Conservation (phyloP, 306 rosid genomes). For the Glycine soja region DNA sequence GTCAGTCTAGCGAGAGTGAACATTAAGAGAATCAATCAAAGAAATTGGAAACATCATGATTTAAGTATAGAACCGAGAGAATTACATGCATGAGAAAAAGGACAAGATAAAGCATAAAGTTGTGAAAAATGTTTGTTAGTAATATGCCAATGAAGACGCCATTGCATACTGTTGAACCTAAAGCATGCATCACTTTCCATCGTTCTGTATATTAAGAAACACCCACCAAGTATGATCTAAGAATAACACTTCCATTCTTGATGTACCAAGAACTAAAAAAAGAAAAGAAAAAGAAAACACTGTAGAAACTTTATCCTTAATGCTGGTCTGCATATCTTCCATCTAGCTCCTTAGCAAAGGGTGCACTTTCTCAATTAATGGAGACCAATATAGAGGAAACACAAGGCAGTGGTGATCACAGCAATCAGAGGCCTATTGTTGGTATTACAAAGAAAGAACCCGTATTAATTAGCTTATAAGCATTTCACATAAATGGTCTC, state of each 20-base stretch:
- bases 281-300: background rate
- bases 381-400: conserved; percentile 43
- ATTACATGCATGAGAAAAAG: background rate
- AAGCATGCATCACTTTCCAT: conserved; percentile 30
- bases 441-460: conserved; percentile 28
- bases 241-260: too few species aligned
- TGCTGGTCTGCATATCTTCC: conserved; percentile 22
- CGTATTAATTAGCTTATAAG: background rate
- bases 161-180: background rate
- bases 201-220: conserved; percentile 1
- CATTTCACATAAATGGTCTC: conserved; percentile 18
- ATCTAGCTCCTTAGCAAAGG: conserved; percentile 24
- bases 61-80: conserved; percentile 15
- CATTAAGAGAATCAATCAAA: conserved; percentile 9
- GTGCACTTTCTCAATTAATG: conserved; percentile 18
- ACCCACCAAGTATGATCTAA: background rate
- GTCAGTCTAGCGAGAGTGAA: conserved; percentile 18
- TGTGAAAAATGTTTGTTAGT: conserved; percentile 23
- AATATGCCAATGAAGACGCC: too few species aligned
- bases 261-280: too few species aligned
- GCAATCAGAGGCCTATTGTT: conserved; percentile 55
- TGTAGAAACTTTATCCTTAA: background rate
- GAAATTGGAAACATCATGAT: conserved; percentile 28
- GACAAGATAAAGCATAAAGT: background rate
- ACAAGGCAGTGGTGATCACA: conserved; percentile 44